These are phyloP conservation scores for Mucor plumbeus DNA, from an alignment of 371 early-diverging fungal genomes.

Conservation along the genomic window DNA sequence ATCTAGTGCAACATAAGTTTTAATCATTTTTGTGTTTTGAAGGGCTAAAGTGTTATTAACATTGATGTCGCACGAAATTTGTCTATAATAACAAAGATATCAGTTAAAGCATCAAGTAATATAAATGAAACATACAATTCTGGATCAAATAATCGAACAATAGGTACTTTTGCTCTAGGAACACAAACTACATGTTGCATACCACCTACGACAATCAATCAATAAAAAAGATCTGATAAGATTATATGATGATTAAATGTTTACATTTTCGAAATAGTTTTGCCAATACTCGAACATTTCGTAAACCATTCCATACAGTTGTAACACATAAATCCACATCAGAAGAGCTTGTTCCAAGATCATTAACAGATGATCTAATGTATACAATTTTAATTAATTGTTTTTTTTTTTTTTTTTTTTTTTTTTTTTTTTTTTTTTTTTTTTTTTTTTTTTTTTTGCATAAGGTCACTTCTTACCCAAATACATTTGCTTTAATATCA, in stretches of 20 bases:
- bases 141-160: conserved; percentile 66
- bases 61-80: conserved; percentile 83
- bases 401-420: no score
- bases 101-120: background rate
- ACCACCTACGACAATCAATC: conserved; percentile 44
- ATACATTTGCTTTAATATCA: conserved; percentile 65
- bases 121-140: conserved; percentile 51
- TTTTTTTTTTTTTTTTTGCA: no score
- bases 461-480: conserved; percentile 51
- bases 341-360: conserved; percentile 56
- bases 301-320: conserved; percentile 55
- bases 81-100: conserved; percentile 24
- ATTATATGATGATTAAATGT: background rate
- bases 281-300: conserved; percentile 52
- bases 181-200: conserved; percentile 61
- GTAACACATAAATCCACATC: conserved; percentile 70
- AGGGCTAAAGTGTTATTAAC: conserved; percentile 82
- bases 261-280: conserved; percentile 43
- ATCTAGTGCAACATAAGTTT: conserved; percentile 79
- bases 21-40: conserved; percentile 79
- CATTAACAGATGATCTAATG: conserved; percentile 63
- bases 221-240: conserved; percentile 4
- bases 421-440: no score
- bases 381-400: background rate
- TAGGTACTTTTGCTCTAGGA: conserved; percentile 69